Conservation (phyloP, 1,284 basidiomycete genomes). For the Apiotrichum siamense region DNA sequence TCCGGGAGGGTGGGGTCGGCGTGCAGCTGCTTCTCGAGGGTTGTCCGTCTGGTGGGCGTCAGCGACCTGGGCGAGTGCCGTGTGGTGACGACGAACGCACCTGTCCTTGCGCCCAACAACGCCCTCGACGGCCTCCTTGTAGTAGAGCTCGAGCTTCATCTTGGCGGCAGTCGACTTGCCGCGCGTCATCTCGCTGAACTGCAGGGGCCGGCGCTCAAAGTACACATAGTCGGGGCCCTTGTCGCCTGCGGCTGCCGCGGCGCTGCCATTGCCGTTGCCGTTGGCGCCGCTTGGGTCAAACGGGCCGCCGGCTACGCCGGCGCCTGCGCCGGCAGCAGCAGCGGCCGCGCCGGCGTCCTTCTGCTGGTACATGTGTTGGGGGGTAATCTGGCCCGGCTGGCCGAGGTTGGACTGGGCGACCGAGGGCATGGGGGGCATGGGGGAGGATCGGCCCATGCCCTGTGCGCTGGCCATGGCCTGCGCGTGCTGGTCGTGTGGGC, state of each 20-base stretch:
- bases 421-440: slow-evolving; percentile 33
- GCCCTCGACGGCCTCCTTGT: slow-evolving; percentile 89
- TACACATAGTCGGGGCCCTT: slow-evolving; percentile 75
- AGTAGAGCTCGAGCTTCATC: slow-evolving; percentile 94
- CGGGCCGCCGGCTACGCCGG: background rate
- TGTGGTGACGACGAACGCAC: slow-evolving; percentile 48
- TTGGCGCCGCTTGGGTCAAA: background rate
- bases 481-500: slow-evolving; percentile 18
- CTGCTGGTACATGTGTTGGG: slow-evolving; percentile 12
- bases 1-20: slow-evolving; percentile 67
- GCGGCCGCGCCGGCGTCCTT: background rate
- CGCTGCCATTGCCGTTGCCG: slow-evolving; percentile 1
- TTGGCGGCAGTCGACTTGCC: slow-evolving; percentile 93
- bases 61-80: background rate
- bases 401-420: slow-evolving; percentile 31
- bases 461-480: slow-evolving; percentile 11
- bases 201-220: slow-evolving; percentile 79
- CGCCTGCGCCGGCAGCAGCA: background rate
- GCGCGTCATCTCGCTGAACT: slow-evolving; percentile 80
- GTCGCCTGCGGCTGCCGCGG: slow-evolving; percentile 18
- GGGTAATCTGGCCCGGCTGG: slow-evolving; percentile 28
- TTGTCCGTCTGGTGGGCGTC: slow-evolving; percentile 63
- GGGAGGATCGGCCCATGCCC: slow-evolving; percentile 27
- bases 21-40: slow-evolving; percentile 81
- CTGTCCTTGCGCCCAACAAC: slow-evolving; percentile 82